A percentile compares a stretch with the other conserved stretches of the same genome.
Evolutionary conservation across 768 basidiomycete genomes (phyloP).

Genomic region (Trametes villosa): DNA sequence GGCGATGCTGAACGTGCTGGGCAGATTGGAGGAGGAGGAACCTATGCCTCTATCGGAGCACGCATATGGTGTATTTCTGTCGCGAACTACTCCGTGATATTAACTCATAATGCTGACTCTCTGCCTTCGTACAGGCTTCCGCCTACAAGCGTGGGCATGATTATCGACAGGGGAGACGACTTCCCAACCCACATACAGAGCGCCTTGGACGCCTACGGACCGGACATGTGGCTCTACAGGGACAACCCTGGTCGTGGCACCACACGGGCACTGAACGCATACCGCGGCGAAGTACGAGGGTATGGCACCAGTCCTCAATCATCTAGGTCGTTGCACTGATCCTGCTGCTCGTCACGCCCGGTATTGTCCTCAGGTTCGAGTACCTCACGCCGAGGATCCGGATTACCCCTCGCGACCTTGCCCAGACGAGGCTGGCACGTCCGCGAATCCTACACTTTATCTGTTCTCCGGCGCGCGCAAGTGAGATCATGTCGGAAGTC

Average conservation of each 20-base stretch:
- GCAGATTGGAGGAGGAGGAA: conserved; percentile 90
- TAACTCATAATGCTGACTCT: background rate
- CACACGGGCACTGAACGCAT: conserved; percentile 74
- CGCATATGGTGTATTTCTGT: conserved; percentile 85
- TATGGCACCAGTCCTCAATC: conserved; percentile 40
- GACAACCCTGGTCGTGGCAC: conserved; percentile 59
- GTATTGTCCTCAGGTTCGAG: conserved; percentile 58
- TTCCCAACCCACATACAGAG: conserved; percentile 65
- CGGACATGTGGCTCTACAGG: conserved; percentile 79
- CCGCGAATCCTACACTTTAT: conserved; percentile 77
- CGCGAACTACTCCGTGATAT: too few species aligned
- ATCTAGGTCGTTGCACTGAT: background rate
- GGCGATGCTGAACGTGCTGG: background rate
- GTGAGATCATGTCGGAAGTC: conserved; percentile 67
- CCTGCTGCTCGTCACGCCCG: too few species aligned
- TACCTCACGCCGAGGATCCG: conserved; percentile 76
- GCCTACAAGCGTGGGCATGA: conserved; percentile 71
- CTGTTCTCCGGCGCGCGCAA: conserved; percentile 78
- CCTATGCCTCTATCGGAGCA: conserved; percentile 79
- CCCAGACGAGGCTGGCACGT: conserved; percentile 51
- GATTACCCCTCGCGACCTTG: conserved; percentile 72
- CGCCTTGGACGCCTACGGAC: conserved; percentile 63
- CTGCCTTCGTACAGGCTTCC: conserved; percentile 56
- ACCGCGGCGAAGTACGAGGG: conserved; percentile 75
- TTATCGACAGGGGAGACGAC: conserved; percentile 81